These are phyloP conservation scores for Alternaria sp. DNA, from an alignment of 2,329 filamentous ascomycete genomes.

Conservation along the genomic window DNA sequence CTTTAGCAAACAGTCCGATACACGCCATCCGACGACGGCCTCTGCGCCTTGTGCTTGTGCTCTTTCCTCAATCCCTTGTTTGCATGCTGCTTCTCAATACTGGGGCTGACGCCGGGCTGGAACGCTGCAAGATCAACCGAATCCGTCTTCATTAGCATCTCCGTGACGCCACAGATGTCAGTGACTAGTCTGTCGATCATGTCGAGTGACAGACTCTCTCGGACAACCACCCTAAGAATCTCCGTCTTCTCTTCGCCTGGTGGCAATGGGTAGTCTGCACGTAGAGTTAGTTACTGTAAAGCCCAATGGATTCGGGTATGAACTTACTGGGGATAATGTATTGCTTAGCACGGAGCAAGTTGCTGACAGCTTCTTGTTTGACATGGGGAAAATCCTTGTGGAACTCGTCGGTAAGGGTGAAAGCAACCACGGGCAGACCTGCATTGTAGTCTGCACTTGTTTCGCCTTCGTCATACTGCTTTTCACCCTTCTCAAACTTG, in stretches of 20 bases:
- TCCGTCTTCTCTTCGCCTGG: conserved; percentile 68
- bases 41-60: conserved; percentile 56
- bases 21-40: conserved; percentile 58
- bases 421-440: conserved; percentile 73
- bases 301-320: conserved; percentile 4
- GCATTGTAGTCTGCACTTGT: conserved; percentile 67
- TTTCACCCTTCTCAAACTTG: conserved; percentile 54
- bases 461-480: conserved; percentile 58
- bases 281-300: conserved; percentile 21
- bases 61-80: conserved; percentile 50
- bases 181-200: conserved; percentile 69
- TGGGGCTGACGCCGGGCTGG: conserved; percentile 50
- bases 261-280: conserved; percentile 69
- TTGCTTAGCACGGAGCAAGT: conserved; percentile 70
- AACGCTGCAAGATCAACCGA: conserved; percentile 61
- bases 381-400: conserved; percentile 68
- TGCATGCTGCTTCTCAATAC: conserved; percentile 55
- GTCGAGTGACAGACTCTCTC: conserved; percentile 74
- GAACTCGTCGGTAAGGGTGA: conserved; percentile 67
- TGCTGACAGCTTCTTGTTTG: conserved; percentile 70
- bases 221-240: conserved; percentile 72
- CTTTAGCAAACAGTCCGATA: conserved; percentile 59
- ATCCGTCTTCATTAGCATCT: conserved; percentile 66
- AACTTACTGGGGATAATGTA: conserved; percentile 72
- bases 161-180: conserved; percentile 68